Base-by-base conservation (phyloP, 345 rosid species). In the Hypericum perforatum region DNA sequence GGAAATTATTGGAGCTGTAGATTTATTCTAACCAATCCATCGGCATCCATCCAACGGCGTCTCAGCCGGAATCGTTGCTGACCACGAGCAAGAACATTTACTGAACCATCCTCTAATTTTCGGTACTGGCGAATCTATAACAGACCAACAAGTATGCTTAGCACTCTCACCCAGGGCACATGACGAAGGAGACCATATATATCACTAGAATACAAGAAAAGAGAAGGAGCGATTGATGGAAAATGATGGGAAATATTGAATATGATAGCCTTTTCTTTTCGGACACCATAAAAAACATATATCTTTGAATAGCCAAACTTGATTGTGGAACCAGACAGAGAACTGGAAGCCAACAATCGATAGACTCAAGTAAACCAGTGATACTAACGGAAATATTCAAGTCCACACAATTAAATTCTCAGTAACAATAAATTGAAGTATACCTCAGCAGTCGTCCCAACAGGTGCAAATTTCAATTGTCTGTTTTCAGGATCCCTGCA, bases 401-500 rank as follows among this genome's bases (percentile, higher is more conserved):
- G 32, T 22, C 32, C 32, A 22, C 32, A 22, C 32, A 22, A 22
- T 4, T 1, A 1, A 22, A 22, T 22, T 22, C 32, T 22, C 32
- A 22, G 4, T 1, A 22, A 22, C 32, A 22, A 22, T 22, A 22
- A 22, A 22, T 1, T 22, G 32, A 61, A 52, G 14, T 11, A 45
- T 68, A 92, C 98, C 94, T 88, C 98, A 16, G 97, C 98, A 29
- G 95, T 92, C 64, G 98, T 92, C 57, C 98, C 98, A 9, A 78
- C 71, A 12, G 62, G 73, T 39, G 94, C 78, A 68, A 80, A 77
- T 63, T 62, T 85, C 49, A 60, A 44, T 45, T 56, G 76, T 43
- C 66, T 8, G 66, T 57, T 72, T 10, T 42, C 65, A 43, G 63
- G 48, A 66, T 80, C 81, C 54, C 74, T 58, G 62, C 60, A 77